These are phyloP conservation scores for Kwoniella dejecticola DNA, from an alignment of 768 basidiomycete species.

Conservation along the genomic window DNA sequence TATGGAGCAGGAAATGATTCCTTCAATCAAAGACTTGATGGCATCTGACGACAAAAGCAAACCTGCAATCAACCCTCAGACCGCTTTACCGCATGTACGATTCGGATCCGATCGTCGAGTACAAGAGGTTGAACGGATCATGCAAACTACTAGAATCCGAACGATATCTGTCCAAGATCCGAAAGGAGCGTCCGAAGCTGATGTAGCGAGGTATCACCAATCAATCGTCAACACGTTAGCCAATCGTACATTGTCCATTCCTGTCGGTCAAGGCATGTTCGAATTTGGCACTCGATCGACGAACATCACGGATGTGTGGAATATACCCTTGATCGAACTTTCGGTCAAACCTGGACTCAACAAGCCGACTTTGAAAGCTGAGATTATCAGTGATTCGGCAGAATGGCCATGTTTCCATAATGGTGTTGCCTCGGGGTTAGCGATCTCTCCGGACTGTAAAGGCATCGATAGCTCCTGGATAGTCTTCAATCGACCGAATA, in stretches of 20 bases:
- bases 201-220: conserved; percentile 83
- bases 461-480: conserved; percentile 87
- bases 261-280: conserved; percentile 88
- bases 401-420: conserved; percentile 98
- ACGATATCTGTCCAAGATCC: conserved; percentile 68
- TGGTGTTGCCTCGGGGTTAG: conserved; percentile 87
- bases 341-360: conserved; percentile 53
- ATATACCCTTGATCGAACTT: conserved; percentile 52
- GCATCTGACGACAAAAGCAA: conserved; percentile 56
- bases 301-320: conserved; percentile 60
- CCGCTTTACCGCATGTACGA: conserved; percentile 70
- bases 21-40: conserved; percentile 29
- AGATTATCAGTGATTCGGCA: conserved; percentile 70
- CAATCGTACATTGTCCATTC: conserved; percentile 83
- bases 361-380: conserved; percentile 59
- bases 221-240: conserved; percentile 75
- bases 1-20: conserved; percentile 8
- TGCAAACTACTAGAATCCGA: conserved; percentile 75
- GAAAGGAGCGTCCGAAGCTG: conserved; percentile 80
- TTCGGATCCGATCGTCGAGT: conserved; percentile 87
- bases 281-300: conserved; percentile 79
- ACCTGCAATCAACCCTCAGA: background rate
- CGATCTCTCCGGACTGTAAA: conserved; percentile 71
- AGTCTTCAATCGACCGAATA: conserved; percentile 90
- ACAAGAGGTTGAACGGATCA: conserved; percentile 86